Evolutionary conservation across 768 basidiomycete species (phyloP), one percentile per base, ranked within the genome.

Genomic region (Mycena crocata): DNA sequence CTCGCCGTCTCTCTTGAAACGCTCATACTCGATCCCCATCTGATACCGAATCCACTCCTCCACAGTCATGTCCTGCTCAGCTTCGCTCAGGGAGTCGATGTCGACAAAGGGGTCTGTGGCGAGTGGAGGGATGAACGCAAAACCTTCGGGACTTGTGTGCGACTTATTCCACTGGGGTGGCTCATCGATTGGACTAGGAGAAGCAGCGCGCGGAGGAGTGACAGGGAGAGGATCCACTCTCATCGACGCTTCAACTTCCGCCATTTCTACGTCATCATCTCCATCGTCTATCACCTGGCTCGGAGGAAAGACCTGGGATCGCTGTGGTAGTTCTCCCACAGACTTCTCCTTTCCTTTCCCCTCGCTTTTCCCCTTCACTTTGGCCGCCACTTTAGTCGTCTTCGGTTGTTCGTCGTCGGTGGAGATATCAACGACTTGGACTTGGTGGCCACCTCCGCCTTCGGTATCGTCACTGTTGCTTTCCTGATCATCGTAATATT

Each of bases 21-120:
- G 86, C 68, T 90, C 88, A 69, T 87, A 89, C 77, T 93, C 85
- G 49, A 87, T 77, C 68, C 84, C 84, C 75, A 93, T 91, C 78
- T 95, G 93, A 69, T 88, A 86, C 59, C 90, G 83, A 63, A 95
- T 89, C 87, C 93, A 93, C 72, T 95, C 88, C 72, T 95, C 94
- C 51, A 96, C 84, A 0, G 93, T 92, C 92, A 95, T 90, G 23
- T 83, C 79, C 64, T 90, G 82, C 74, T 95, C 92, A 23, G 86
- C 87, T 48, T 91, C 90, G 8, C 84, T 87, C 42, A 93, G 80
- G 26, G 75, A 74, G 24, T 78, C 76, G 31, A 84, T 52, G 9
- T 81, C 79, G n/a, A 77, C 76, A 62, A 85, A 85, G 2, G 85
- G 85, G 5, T 84, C 78, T 64, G 80, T 81, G 0, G 85, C 83